Percentiles rank a stretch among this genome's conserved stretches.
Conservation (phyloP, 768 basidiomycete genomes). For the Podaxis sp. region DNA sequence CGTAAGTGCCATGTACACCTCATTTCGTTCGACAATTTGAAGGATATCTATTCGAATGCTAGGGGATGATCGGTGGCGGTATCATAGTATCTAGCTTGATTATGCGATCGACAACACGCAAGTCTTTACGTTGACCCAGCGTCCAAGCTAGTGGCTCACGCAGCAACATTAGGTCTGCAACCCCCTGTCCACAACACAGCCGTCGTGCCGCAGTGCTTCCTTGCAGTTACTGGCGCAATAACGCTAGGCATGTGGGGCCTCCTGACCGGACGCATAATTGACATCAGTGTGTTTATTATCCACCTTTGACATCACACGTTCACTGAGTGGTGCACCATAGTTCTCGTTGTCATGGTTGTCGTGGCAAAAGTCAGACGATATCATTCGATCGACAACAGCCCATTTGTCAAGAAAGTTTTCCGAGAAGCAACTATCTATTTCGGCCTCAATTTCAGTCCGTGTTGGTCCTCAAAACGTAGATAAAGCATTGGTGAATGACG, state of each 20-base stretch:
- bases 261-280: not conserved
- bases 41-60: not conserved
- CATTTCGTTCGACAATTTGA: not conserved
- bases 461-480: not conserved
- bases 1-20: not conserved
- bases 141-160: not conserved
- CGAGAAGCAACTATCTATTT: not conserved
- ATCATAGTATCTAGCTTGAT: not conserved
- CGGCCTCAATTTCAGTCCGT: not conserved
- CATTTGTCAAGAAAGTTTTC: not conserved
- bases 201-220: not conserved
- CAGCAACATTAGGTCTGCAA: not conserved
- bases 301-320: not conserved
- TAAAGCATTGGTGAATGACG: not conserved
- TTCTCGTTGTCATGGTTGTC: not conserved
- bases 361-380: not conserved
- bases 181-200: not conserved
- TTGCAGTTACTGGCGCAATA: not conserved
- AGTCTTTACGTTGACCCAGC: not conserved
- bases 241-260: not conserved
- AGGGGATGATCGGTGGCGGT: not conserved
- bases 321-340: not conserved
- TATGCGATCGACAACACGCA: not conserved
- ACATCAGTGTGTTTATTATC: not conserved
- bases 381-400: not conserved